A percentile compares a stretch with the other conserved stretches of the same genome.
Conservation (phyloP, 2,329 filamentous ascomycete species). For the Fusarium setosum region DNA sequence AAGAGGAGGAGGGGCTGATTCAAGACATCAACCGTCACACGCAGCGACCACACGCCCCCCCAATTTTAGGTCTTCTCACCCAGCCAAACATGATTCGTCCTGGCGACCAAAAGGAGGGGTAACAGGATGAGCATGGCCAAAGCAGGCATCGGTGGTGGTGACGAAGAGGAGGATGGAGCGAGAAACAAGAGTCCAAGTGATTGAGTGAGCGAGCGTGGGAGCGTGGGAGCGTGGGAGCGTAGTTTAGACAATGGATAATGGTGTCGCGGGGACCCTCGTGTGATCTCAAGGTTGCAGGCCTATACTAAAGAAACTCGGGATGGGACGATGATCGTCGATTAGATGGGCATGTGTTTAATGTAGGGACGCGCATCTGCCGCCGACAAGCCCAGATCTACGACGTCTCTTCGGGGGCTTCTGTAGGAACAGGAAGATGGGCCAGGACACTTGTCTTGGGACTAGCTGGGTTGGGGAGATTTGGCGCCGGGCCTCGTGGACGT, state of each 20-base stretch:
- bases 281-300: constrained; percentile 18
- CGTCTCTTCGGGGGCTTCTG: constrained; percentile 30
- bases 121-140: constrained; percentile 16
- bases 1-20: constrained; percentile 37
- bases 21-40: constrained; percentile 41
- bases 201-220: not conserved
- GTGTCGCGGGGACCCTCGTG: constrained; percentile 25
- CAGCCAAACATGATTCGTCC: constrained; percentile 23
- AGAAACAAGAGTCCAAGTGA: constrained; percentile 13
- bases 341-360: constrained; percentile 28
- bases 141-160: constrained; percentile 1
- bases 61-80: constrained; percentile 15
- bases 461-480: constrained; percentile 35
- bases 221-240: not conserved
- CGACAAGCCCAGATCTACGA: constrained; percentile 29
- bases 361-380: constrained; percentile 43
- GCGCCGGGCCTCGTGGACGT: constrained; percentile 39
- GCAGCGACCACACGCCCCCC: constrained; percentile 36
- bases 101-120: constrained; percentile 9
- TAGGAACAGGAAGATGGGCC: constrained; percentile 35
- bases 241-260: constrained; percentile 16
- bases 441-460: constrained; percentile 25
- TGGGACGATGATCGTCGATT: constrained; percentile 32
- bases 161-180: not conserved
- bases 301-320: constrained; percentile 13